Evolutionary conservation across 257 asterid species (phyloP), one percentile per base, ranked within the genome.

Genomic region (Echites panduratus): DNA sequence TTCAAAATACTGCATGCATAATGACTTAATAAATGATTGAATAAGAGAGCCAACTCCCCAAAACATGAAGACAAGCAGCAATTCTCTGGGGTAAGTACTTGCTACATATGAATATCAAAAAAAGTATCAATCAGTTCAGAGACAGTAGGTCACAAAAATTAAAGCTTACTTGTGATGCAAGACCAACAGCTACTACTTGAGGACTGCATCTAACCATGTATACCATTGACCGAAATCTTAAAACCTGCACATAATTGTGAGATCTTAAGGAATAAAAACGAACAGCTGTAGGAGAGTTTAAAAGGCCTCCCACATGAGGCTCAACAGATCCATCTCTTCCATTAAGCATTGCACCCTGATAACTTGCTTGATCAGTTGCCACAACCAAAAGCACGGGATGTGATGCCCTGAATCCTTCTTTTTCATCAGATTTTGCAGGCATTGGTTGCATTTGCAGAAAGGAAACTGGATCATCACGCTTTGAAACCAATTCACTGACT

Each of bases 191-290:
- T 50, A 84, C 88, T 67, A 84, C 74, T 50, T 79, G 83, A 1
- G 84, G 81, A 79, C 88, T 84, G 81, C 84, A 81, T 73, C 86
- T 81, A 68, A 84, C 84, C 88, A 84, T 81, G 76, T 77, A 79
- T 6, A 84, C 80, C 44, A 84, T 75, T 35, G 88, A 84, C 49
- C 88, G 84, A 79, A 84, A 84, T 70, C 88, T 73, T 74, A 84
- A 79, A 71, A 77, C 81, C 74, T 84, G 88, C 59, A 84, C 85
- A 72, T 84, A 81, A 50, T 70, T 84, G 84, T 84, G 88, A 13
- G 88, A 81, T 78, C 81, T 80, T 70, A 84, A 74, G 50, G 88
- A 84, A 67, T 84, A 84, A 79, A 84, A 84, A 27, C 88, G 82
- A 27, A 84, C 84, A 74, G 85, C 66, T 43, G 86, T 81, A 68